Evolutionary conservation across 1,284 basidiomycete species (phyloP).

Genomic region (Vanrija sp.): DNA sequence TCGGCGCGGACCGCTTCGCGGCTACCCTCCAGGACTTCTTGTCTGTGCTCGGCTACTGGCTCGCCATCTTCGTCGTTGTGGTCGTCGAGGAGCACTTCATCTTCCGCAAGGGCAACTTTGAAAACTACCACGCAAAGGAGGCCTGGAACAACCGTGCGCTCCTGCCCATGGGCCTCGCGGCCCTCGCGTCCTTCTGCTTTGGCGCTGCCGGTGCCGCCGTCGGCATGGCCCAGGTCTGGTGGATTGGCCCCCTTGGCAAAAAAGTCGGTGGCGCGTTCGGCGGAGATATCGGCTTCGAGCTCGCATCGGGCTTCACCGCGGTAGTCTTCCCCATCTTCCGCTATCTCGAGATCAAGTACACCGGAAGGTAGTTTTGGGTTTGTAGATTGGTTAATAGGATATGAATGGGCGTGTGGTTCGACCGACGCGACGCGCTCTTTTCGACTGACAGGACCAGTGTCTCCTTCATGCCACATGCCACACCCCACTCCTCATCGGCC

Average conservation of each 20-base stretch:
- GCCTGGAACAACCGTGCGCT: conserved; percentile 31
- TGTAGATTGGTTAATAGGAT: background rate
- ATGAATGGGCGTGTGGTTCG: background rate
- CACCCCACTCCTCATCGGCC: too few relatives aligned
- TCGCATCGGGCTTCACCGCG: conserved; percentile 35
- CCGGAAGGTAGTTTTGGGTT: conserved; percentile 5
- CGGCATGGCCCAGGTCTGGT: conserved; percentile 45
- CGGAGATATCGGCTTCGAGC: conserved; percentile 40
- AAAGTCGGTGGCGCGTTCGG: conserved; percentile 23
- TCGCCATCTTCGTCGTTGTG: conserved; percentile 44
- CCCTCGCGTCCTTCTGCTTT: conserved; percentile 21
- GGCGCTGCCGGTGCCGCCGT: conserved; percentile 36
- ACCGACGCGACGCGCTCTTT: too few relatives aligned
- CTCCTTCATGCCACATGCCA: background rate
- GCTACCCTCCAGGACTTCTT: conserved; percentile 30
- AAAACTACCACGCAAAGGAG: conserved; percentile 37
- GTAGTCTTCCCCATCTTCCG: conserved; percentile 40
- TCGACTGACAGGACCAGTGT: too few relatives aligned
- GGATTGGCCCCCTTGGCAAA: conserved; percentile 28
- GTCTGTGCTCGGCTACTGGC: conserved; percentile 35
- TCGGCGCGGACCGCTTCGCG: conserved; percentile 44
- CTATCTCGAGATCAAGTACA: conserved; percentile 30
- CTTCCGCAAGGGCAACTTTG: conserved; percentile 41
- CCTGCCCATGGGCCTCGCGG: conserved; percentile 31
- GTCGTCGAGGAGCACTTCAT: conserved; percentile 48